Conservation (phyloP, 352 stramenopile genomes). For the Globisporangium recalcitrans region DNA sequence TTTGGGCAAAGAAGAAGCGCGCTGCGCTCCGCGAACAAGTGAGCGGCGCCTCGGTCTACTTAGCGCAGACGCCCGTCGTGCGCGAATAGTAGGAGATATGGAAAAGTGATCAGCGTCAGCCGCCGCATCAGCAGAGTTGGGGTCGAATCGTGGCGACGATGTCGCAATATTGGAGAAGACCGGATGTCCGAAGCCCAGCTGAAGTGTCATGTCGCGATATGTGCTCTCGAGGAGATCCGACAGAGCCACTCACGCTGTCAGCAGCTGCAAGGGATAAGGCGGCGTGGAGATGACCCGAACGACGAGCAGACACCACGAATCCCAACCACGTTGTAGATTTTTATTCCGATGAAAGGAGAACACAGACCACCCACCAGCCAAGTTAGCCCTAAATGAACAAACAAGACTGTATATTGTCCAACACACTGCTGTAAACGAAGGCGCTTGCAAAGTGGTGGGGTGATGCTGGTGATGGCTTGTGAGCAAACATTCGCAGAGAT, state of each 20-base stretch:
- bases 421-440: no score
- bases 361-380: neutral
- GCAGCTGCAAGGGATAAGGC: neutral
- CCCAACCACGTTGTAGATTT: neutral
- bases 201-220: neutral
- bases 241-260: neutral
- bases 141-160: neutral
- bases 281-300: no score
- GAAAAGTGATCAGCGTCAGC: neutral
- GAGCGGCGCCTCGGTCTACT: constrained; percentile 30
- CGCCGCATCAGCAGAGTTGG: neutral
- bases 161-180: neutral
- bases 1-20: constrained; percentile 38
- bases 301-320: neutral
- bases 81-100: neutral
- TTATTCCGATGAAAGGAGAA: neutral
- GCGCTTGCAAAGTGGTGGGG: no score
- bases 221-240: neutral
- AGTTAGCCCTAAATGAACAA: neutral
- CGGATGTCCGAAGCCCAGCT: neutral
- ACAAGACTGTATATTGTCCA: neutral
- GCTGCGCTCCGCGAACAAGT: constrained; percentile 48
- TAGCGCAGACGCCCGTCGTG: constrained; percentile 21
- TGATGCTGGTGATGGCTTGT: no score
- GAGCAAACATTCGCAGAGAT: no score